Evolutionary conservation across 208 protist species (phyloP).

Genomic region (Crithidia bombi): DNA sequence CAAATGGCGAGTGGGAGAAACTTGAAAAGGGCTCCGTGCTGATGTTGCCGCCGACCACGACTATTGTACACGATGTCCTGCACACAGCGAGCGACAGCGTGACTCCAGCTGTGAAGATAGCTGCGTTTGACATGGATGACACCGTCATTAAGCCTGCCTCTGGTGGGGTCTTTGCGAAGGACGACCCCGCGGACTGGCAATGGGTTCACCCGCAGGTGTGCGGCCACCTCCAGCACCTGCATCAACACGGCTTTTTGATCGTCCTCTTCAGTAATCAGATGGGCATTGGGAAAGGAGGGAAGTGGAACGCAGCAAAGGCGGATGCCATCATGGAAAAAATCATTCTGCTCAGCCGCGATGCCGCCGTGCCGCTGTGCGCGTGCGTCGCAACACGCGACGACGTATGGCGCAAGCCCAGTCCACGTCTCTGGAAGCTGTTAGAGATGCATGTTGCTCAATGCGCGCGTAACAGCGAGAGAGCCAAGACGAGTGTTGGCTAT

Average conservation of each 20-base stretch:
- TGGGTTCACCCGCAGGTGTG: slow-evolving; percentile 58
- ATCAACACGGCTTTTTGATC: slow-evolving; percentile 75
- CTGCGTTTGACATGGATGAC: slow-evolving; percentile 84
- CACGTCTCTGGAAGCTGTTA: slow-evolving; percentile 87
- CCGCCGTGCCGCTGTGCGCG: slow-evolving; percentile 68
- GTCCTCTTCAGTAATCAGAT: slow-evolving; percentile 94
- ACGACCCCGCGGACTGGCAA: slow-evolving; percentile 69
- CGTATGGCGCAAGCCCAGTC: slow-evolving; percentile 89
- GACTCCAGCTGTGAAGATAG: slow-evolving; percentile 42
- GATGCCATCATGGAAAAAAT: slow-evolving; percentile 58
- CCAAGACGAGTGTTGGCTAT: neutral
- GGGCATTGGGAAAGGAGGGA: slow-evolving; percentile 65
- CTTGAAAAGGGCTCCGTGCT: slow-evolving; percentile 40
- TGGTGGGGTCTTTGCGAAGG: slow-evolving; percentile 64
- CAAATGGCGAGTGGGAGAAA: slow-evolving; percentile 32
- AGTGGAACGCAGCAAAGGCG: slow-evolving; percentile 64
- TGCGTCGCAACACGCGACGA: slow-evolving; percentile 82
- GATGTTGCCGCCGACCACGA: slow-evolving; percentile 35
- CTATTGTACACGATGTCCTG: slow-evolving; percentile 16
- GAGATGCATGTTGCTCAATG: slow-evolving; percentile 41
- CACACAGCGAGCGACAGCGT: neutral
- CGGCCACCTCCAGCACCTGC: slow-evolving; percentile 47
- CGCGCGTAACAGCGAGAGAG: neutral
- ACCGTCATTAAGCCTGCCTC: slow-evolving; percentile 66
- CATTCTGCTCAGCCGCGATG: slow-evolving; percentile 40